Evolutionary conservation across 352 stramenopile genomes (phyloP), one percentile per base, ranked within the genome.

Genomic region (Phytophthora cactorum): DNA sequence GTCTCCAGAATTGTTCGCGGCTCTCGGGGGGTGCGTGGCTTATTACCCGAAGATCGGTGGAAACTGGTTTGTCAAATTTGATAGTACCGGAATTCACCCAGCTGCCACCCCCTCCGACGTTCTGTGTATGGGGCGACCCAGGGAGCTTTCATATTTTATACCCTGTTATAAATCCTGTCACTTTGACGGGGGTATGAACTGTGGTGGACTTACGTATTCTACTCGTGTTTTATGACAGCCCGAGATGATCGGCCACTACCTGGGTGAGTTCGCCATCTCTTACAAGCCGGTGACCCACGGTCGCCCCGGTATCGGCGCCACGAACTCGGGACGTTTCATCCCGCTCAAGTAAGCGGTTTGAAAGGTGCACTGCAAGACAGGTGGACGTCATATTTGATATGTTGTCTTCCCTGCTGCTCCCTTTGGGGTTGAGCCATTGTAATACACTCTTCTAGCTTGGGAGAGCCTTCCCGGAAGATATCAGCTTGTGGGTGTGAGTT

Each of bases 241-340:
- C 31, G 98, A 99, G 83, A 99, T 99, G 98, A 97, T 99, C 63
- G 98, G 97, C 66, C 98, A 99, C 93, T 99, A 99, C 88, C 92
- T 99, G 47, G 98, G 96, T 86, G 98, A 99, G 85, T 99, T 99
- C 78, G 98, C 97, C 72, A 99, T 99, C 87, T 99, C 97, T 36
- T 96, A 95, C 84, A 99, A 99, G 91, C 97, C 97, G 57, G 97
- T 99, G 51, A 92, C 96, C 76, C 97, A 99, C 89, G 97, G 98
- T 88, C 96, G 98, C 85, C 97, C 98, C 71, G 98, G 98, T 97
- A 99, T 99, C 71, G 98, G 96, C 62, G 97, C 97, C 52, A 98
- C 97, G 57, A 97, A 98, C 84, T 93, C 95, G 81, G 96, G 92
- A 61, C 94, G 97, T 82, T 99, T 99, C 91, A 99, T 99, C 82